These are phyloP conservation scores for Acer saccharum DNA, from an alignment of 345 rosid genomes.

Conservation along the genomic window DNA sequence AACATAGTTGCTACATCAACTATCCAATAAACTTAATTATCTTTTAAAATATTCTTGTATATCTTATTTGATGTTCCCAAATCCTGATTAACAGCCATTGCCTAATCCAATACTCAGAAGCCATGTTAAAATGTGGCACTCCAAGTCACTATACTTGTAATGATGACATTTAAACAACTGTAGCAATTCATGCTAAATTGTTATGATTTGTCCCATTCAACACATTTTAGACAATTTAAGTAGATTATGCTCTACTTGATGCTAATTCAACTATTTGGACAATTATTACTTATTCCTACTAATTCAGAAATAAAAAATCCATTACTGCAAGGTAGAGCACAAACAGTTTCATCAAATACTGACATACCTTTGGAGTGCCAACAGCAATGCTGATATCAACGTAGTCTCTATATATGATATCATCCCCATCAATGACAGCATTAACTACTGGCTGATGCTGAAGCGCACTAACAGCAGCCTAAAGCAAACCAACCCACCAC, in stretches of 20 bases:
- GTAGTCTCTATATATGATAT: conserved; percentile 94
- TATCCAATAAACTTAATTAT: not conserved
- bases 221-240: not conserved
- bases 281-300: not conserved
- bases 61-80: not conserved
- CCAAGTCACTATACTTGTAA: not conserved
- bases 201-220: not conserved
- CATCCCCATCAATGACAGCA: conserved; percentile 99
- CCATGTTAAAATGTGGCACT: not conserved
- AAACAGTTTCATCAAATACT: not conserved
- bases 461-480: conserved; percentile 98
- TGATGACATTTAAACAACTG: not conserved
- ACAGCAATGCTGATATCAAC: conserved; percentile 92
- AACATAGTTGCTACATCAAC: no score
- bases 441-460: conserved; percentile 93
- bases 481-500: conserved; percentile 19
- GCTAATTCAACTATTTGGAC: not conserved
- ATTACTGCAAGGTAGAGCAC: not conserved
- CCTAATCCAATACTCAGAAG: not conserved
- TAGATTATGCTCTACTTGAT: not conserved
- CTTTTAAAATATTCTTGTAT: not conserved
- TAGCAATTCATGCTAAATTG: not conserved
- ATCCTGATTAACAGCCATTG: not conserved
- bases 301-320: not conserved
- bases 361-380: conserved; percentile 82